Evolutionary conservation across 2,329 filamentous ascomycete species (phyloP).

Genomic region (Epichloe coenophiala): DNA sequence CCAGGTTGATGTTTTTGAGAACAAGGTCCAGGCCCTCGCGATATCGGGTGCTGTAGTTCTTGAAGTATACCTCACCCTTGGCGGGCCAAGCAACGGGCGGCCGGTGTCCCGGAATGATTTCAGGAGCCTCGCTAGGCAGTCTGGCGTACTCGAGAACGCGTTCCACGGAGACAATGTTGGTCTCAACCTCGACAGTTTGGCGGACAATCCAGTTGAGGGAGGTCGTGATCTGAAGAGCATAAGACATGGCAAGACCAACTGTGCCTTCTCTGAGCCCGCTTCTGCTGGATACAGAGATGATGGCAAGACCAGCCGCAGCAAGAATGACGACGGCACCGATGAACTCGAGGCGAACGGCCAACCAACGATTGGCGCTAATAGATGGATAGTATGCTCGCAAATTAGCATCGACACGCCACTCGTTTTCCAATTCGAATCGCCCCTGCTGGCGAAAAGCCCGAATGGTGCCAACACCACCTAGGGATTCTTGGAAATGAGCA

Average conservation of each 20-base stretch:
- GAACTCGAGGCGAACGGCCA: constrained; percentile 88
- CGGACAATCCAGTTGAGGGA: constrained; percentile 98
- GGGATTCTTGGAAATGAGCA: constrained; percentile 94
- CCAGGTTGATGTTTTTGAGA: constrained; percentile 79
- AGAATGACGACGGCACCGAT: constrained; percentile 91
- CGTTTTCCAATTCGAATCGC: constrained; percentile 83
- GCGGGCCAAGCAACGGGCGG: constrained; percentile 87
- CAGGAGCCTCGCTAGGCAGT: constrained; percentile 84
- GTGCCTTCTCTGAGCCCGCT: constrained; percentile 53
- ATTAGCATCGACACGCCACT: constrained; percentile 95
- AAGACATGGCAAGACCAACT: constrained; percentile 92
- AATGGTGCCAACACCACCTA: constrained; percentile 89
- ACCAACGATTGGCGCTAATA: constrained; percentile 86
- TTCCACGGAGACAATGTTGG: constrained; percentile 98
- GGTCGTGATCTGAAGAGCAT: constrained; percentile 91
- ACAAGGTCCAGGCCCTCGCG: constrained; percentile 81
- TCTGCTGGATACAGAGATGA: constrained; percentile 62
- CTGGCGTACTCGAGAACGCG: constrained; percentile 90
- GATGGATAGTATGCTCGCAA: constrained; percentile 90
- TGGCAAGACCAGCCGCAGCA: constrained; percentile 66
- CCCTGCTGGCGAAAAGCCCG: constrained; percentile 83
- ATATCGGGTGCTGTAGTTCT: constrained; percentile 90
- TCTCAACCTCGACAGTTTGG: constrained; percentile 98
- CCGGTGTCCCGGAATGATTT: constrained; percentile 77
- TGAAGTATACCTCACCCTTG: constrained; percentile 76